Conservation (phyloP, 2,329 filamentous ascomycete genomes). For the Fusarium virguliforme region DNA sequence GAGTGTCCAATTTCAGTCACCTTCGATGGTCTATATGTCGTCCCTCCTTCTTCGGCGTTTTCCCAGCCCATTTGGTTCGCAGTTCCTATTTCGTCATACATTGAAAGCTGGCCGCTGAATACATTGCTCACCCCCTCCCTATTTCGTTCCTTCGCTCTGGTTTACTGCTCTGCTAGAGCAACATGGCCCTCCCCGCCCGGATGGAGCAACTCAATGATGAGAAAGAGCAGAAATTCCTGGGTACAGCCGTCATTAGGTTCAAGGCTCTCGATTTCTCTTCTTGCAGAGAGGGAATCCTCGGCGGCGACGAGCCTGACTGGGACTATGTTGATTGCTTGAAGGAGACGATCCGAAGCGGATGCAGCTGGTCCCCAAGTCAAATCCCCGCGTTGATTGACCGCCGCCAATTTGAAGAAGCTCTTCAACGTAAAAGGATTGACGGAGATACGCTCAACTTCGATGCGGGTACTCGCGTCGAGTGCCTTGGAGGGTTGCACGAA, state of each 20-base stretch:
- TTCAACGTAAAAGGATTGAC: slow-evolving; percentile 13
- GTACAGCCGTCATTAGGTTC: slow-evolving; percentile 19
- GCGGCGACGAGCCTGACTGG: slow-evolving; percentile 12
- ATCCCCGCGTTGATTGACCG: slow-evolving; percentile 22
- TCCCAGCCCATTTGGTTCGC: not conserved
- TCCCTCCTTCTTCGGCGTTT: not conserved
- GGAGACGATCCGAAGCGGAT: slow-evolving; percentile 18
- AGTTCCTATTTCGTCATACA: not conserved
- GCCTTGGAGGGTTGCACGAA: slow-evolving; percentile 16
- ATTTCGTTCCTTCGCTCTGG: not conserved
- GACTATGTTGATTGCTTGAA: slow-evolving; percentile 22
- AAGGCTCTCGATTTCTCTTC: slow-evolving; percentile 11
- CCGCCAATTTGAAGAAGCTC: slow-evolving; percentile 2
- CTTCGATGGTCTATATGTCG: not conserved
- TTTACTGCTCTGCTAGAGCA: not conserved
- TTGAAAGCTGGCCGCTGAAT: not conserved
- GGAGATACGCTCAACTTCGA: not conserved
- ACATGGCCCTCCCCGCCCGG: not conserved
- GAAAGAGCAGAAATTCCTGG: slow-evolving; percentile 20
- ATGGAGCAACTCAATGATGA: slow-evolving; percentile 2
- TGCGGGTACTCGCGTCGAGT: slow-evolving; percentile 4
- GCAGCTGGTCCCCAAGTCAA: slow-evolving; percentile 16
- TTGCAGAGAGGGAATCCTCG: slow-evolving; percentile 12
- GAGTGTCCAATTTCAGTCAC: not conserved
- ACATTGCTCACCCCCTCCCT: not conserved